Evolutionary conservation across 768 basidiomycete genomes (phyloP).

Genomic region (Phallus indusiatus): DNA sequence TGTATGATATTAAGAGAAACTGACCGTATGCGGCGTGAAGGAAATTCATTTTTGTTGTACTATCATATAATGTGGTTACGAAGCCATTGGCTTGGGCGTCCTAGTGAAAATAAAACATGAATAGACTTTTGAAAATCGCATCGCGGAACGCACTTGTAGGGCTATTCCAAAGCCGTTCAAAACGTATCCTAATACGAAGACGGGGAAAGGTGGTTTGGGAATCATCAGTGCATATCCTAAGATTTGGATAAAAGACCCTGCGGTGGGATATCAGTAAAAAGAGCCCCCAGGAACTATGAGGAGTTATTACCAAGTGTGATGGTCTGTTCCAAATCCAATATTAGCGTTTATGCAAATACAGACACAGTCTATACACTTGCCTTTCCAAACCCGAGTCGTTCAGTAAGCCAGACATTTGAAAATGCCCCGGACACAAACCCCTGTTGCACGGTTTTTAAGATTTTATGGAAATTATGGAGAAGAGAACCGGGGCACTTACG

Average conservation of each 20-base stretch:
- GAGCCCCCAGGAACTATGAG: background rate
- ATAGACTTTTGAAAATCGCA: background rate
- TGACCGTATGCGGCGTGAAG: slow-evolving; percentile 57
- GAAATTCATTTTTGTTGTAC: slow-evolving; percentile 61
- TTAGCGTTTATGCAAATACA: background rate
- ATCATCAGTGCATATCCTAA: slow-evolving; percentile 45
- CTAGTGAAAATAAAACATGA: slow-evolving; percentile 21
- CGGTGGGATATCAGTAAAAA: background rate
- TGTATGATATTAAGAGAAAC: background rate
- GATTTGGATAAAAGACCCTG: slow-evolving; percentile 36
- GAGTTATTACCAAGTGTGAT: background rate
- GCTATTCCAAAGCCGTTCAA: slow-evolving; percentile 44
- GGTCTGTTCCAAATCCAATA: background rate
- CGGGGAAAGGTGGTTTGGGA: slow-evolving; percentile 54
- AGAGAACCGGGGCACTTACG: slow-evolving; percentile 20
- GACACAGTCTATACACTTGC: slow-evolving; percentile 10
- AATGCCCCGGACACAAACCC: slow-evolving; percentile 26
- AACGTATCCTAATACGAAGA: slow-evolving; percentile 40
- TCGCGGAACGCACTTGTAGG: background rate
- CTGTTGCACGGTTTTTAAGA: slow-evolving; percentile 10
- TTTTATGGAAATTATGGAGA: background rate
- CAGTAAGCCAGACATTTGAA: slow-evolving; percentile 20
- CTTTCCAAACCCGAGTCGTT: slow-evolving; percentile 27
- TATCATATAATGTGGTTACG: slow-evolving; percentile 48
- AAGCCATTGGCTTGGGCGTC: slow-evolving; percentile 68